Percentiles rank a stretch among this genome's conserved stretches.
Evolutionary conservation across 768 basidiomycete genomes (phyloP).

Genomic region (Tulasnella sp.): DNA sequence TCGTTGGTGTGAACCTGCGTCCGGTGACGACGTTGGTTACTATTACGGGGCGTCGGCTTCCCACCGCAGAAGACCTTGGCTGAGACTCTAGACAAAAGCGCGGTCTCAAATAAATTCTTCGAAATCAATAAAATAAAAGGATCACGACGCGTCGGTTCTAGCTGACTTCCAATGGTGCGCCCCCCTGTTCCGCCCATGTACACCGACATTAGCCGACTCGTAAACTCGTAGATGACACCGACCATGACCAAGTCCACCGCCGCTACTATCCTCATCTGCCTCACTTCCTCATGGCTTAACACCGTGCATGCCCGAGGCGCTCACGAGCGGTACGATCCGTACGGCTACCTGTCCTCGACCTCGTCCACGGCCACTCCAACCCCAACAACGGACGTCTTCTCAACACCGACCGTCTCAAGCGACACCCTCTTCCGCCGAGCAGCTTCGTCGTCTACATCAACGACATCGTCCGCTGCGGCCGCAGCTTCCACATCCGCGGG

Average conservation of each 20-base stretch:
- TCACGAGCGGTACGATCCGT: conserved; percentile 11
- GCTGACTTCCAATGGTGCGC: background rate
- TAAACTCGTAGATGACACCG: background rate
- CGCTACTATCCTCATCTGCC: background rate
- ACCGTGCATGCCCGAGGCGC: background rate
- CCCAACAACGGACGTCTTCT: background rate
- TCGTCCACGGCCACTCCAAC: background rate
- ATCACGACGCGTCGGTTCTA: background rate
- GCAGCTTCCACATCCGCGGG: background rate
- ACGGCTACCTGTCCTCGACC: background rate
- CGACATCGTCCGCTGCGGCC: background rate
- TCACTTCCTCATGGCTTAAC: background rate
- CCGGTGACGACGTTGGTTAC: background rate
- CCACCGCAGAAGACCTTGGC: background rate
- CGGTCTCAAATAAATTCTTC: background rate
- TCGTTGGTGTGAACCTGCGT: background rate
- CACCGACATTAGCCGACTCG: background rate
- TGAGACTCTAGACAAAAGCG: background rate
- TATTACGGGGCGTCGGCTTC: background rate
- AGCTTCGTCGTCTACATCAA: background rate
- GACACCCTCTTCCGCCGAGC: background rate
- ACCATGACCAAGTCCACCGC: background rate
- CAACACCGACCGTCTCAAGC: background rate
- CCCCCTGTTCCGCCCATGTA: background rate
- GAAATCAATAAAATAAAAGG: background rate